These are phyloP conservation scores for Fusarium caatingaense DNA, from an alignment of 2,329 filamentous ascomycete species.

Conservation along the genomic window DNA sequence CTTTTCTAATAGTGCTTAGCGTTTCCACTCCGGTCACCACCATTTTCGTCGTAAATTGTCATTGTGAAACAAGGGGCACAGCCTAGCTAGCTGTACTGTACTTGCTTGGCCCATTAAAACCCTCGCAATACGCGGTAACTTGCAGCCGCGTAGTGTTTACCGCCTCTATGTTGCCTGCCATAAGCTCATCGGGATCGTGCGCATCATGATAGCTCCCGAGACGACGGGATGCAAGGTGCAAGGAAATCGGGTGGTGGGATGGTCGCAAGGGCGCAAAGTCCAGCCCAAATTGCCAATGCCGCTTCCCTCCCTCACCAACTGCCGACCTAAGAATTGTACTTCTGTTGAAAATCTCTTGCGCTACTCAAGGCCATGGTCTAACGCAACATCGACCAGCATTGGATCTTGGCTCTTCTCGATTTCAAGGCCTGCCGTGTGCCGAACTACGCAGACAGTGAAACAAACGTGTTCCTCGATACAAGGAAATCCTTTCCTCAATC, in stretches of 20 bases:
- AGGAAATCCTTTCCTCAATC: constrained; percentile 12
- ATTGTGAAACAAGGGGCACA: constrained; percentile 42
- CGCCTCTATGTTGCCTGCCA: constrained; percentile 28
- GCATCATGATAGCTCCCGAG: constrained; percentile 20
- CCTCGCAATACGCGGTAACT: constrained; percentile 43
- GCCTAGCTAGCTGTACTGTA: constrained; percentile 38
- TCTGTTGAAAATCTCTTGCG: constrained; percentile 21
- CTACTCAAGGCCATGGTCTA: constrained; percentile 20
- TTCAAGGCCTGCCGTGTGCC: constrained; percentile 24
- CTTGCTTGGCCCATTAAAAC: constrained; percentile 32
- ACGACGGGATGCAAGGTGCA: constrained; percentile 24
- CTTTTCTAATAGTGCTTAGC: constrained; percentile 19
- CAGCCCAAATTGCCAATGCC: constrained; percentile 27
- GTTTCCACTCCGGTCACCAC: constrained; percentile 35
- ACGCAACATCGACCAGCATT: constrained; percentile 21
- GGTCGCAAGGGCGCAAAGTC: constrained; percentile 33
- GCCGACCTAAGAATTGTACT: constrained; percentile 16
- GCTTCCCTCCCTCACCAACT: constrained; percentile 4
- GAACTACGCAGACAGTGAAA: constrained; percentile 19
- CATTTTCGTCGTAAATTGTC: constrained; percentile 29
- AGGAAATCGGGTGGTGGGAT: constrained; percentile 27
- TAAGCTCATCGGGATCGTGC: constrained; percentile 20
- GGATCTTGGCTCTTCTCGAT: constrained; percentile 20
- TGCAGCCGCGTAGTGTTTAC: constrained; percentile 28
- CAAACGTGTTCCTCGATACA: constrained; percentile 9